Evolutionary conservation across 352 stramenopile species (phyloP), one percentile per base, ranked within the genome.

Genomic region (Pythium volutum): DNA sequence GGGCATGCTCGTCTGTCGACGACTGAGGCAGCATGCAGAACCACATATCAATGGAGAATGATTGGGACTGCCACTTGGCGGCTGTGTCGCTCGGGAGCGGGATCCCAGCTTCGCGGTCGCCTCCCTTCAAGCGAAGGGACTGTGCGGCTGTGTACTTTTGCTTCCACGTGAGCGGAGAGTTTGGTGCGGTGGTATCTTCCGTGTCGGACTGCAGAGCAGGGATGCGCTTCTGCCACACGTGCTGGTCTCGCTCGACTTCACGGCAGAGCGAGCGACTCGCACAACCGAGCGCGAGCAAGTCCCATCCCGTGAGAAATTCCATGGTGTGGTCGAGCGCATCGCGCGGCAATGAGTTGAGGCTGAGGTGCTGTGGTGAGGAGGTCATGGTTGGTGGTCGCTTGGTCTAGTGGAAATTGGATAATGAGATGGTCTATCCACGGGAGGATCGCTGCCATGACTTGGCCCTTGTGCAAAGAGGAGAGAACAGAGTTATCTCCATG

Each of bases 21-120:
- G 36, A 47, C 5, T 22, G 22, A 23, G 62, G 67, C 6, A 67
- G 52, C 4, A 76, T 52, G 45, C 59, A 67, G 49, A 80, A 78
- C 75, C 75, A 83, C 43, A 77, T 31, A 48, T 78, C 72, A 41
- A 80, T 66, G 26, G 67, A 73, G 53, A 80, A 74, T 43, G 58
- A 57, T 18, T 43, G 49, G 23, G 53, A 65, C 55, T 55, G 39
- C 50, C 50, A 66, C 20, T 55, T 54, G 2, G 50, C 36, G 14
- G 59, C 39, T 7, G 22, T 39, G 36, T 51, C 59, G 4, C 26
- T 48, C 0, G 59, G 50, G 23, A 66, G 41, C 14, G 50, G 51
- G 18, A 66, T 55, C 20, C 62, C 60, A 20, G 41, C 62, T n/a
- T 29, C 18, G 14, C 71, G 48, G 16, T 42, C 26, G 15, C 22